Conservation (phyloP, 1,284 basidiomycete species). For the Cryptococcus sp. region DNA sequence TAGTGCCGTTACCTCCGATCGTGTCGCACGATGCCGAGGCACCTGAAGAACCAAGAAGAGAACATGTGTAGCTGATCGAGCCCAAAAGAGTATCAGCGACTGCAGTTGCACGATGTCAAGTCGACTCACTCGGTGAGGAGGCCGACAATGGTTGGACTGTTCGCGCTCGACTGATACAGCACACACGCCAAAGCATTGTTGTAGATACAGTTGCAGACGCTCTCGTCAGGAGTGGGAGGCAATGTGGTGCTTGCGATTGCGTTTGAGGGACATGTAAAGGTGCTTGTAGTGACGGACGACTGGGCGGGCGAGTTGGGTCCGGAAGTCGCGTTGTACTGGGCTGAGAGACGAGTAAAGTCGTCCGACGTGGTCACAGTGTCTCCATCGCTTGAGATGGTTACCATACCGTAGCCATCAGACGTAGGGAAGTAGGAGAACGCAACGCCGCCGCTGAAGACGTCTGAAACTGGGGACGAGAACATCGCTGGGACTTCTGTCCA, state of each 20-base stretch:
- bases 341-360: conserved; percentile 67
- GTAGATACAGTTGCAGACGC: conserved; percentile 76
- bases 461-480: conserved; percentile 69
- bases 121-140: conserved; percentile 58
- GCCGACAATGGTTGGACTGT: conserved; percentile 70
- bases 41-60: conserved; percentile 64
- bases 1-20: conserved; percentile 70
- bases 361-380: conserved; percentile 38
- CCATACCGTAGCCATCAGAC: conserved; percentile 74
- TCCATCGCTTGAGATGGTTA: conserved; percentile 62
- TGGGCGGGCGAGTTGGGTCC: conserved; percentile 67
- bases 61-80: conserved; percentile 63
- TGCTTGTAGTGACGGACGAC: conserved; percentile 61
- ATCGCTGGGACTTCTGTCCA: conserved; percentile 82
- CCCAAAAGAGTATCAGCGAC: background rate
- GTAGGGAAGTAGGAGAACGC: conserved; percentile 80
- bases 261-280: conserved; percentile 66
- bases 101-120: background rate
- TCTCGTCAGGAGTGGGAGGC: conserved; percentile 78
- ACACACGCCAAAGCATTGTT: conserved; percentile 66
- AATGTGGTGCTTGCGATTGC: conserved; percentile 68
- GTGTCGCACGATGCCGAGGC: conserved; percentile 63
- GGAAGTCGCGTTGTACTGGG: conserved; percentile 63
- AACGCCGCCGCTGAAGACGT: conserved; percentile 82
- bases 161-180: conserved; percentile 65